These are phyloP conservation scores for Colletotrichum tropicale DNA, from an alignment of 2,329 filamentous ascomycete species.

Conservation along the genomic window DNA sequence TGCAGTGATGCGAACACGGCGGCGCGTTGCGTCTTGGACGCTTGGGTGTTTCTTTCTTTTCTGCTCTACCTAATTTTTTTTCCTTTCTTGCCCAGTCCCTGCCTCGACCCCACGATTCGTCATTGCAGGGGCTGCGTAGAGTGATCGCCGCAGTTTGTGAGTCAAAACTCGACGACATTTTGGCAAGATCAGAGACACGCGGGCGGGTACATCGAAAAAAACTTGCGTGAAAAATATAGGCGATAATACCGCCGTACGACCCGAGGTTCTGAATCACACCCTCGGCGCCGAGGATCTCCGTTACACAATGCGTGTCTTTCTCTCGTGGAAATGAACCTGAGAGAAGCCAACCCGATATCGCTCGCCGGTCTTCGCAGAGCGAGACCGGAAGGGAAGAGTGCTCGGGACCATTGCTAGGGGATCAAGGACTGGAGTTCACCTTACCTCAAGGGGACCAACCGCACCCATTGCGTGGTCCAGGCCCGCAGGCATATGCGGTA, in stretches of 20 bases:
- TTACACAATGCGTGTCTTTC: neutral
- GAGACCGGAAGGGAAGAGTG: neutral
- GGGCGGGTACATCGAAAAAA: neutral
- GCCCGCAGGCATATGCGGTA: neutral
- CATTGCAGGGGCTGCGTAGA: neutral
- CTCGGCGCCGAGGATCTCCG: neutral
- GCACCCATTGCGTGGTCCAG: neutral
- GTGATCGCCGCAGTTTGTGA: neutral
- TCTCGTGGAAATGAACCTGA: neutral
- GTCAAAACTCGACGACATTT: neutral
- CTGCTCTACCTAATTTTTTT: neutral
- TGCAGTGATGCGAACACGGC: neutral
- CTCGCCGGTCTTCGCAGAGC: constrained; percentile 1
- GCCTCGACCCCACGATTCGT: neutral
- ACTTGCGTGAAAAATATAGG: neutral
- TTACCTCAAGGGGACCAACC: neutral
- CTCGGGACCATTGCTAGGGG: neutral
- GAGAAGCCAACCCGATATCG: neutral
- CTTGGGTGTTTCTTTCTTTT: neutral
- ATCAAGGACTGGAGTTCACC: neutral
- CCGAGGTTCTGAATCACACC: neutral
- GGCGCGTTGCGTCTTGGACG: neutral
- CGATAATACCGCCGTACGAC: neutral
- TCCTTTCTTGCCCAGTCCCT: neutral
- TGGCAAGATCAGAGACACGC: neutral